Evolutionary conservation across 2,329 filamentous ascomycete genomes (phyloP), one percentile per base, ranked within the genome.

Genomic region (Ceratocystis lukuohia): DNA sequence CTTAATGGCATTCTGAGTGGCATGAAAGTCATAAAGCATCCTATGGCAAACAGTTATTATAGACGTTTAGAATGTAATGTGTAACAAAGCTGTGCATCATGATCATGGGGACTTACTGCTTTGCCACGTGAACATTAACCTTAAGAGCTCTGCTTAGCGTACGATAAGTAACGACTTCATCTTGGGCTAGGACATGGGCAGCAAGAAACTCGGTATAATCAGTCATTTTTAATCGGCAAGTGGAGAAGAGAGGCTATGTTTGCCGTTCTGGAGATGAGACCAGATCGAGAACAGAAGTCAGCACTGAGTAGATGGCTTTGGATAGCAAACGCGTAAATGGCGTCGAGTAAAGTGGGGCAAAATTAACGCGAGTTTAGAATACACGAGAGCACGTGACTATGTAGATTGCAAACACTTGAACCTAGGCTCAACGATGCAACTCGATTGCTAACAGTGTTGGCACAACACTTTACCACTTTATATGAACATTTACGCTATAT

Each of bases 21-120:
- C 80, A 74, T 96, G 84, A 71, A 96, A 97, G 41, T 96, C 89
- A 75, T 84, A 95, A 17, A 92, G 84, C 83, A 94, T 95, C 74
- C 88, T 96, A 64, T 41, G 37, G 10, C 37, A 15, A 41, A 15
- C 10, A 41, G 37, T 41, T 41, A 15, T 41, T 41, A 41, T 41
- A 68, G 64, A n/a, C 57, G n/a, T 15, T 56, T 22, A 28, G 46
- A 1, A 44, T 33, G 25, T n/a, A 10, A 37, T 41, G 15, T 57
- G 20, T 25, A 44, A 10, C 46, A 65, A 57, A 20, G 45, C 7
- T 28, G 48, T 10, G 48, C n/a, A 50, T 12, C n/a, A 28, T 7
- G 1, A 22, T 4, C 37, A 41, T 41, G 37, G 37, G 1, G 45
- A 75, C 83, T 70, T 78, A 95, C 92, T 92, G 86, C 76, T 99